These are phyloP conservation scores for Elaeis guineensis DNA, from an alignment of 176 grass and related monocot species.

Conservation along the genomic window DNA sequence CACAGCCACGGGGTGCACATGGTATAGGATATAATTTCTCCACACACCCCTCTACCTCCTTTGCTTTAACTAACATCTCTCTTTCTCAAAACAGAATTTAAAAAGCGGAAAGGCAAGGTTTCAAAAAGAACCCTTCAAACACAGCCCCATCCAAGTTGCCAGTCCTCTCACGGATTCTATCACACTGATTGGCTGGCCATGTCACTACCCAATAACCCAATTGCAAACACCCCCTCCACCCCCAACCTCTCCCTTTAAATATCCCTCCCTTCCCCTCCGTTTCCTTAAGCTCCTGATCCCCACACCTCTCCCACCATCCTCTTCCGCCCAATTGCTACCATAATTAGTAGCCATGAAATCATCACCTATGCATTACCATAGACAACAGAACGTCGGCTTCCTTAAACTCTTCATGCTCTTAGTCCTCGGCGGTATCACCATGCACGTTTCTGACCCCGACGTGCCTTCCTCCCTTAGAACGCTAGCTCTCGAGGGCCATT, in stretches of 20 bases:
- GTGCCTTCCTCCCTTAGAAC: slow-evolving; percentile 30
- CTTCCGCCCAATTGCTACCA: slow-evolving; percentile 7
- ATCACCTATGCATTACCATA: too few species aligned
- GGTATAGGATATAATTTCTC: too few species aligned
- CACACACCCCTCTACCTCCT: not conserved
- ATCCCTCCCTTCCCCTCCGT: slow-evolving; percentile 34
- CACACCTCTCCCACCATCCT: not conserved
- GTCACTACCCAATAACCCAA: slow-evolving; percentile 20
- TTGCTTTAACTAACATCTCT: not conserved
- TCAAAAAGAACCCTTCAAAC: slow-evolving; percentile 22
- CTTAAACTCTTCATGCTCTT: slow-evolving; percentile 65
- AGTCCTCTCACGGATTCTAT: slow-evolving; percentile 44
- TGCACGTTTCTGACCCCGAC: slow-evolving; percentile 66
- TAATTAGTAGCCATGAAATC: too few species aligned
- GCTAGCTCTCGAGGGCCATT: slow-evolving; percentile 40
- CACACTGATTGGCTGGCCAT: slow-evolving; percentile 46
- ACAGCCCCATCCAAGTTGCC: slow-evolving; percentile 8
- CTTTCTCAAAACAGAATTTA: not conserved
- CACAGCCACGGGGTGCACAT: too few species aligned
- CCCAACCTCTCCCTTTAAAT: slow-evolving; percentile 50
- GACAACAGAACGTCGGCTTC: slow-evolving; percentile 20
- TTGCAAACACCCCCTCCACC: not conserved
- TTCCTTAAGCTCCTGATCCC: slow-evolving; percentile 11
- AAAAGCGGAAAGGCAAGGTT: slow-evolving; percentile 16
- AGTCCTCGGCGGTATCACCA: slow-evolving; percentile 48